Percentiles rank a stretch among this genome's conserved stretches.
Conservation (phyloP, 2,329 filamentous ascomycete genomes). For the Colletotrichum gloeosporioides region DNA sequence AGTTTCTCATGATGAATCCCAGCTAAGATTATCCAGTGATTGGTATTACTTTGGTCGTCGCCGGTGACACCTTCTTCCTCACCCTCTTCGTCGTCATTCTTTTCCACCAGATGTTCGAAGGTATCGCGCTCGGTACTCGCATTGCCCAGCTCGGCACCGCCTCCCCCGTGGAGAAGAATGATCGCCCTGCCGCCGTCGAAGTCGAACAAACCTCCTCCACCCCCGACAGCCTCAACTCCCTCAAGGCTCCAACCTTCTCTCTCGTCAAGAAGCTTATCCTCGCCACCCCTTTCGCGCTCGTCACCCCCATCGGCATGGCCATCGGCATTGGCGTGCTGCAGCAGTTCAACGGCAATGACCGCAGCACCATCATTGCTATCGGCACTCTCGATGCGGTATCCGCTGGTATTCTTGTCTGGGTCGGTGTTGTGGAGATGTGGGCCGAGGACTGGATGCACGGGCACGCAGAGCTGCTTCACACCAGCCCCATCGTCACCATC, state of each 20-base stretch:
- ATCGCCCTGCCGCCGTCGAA: background rate
- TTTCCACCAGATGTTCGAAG: slow-evolving; percentile 82
- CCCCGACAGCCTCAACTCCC: background rate
- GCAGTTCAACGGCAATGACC: slow-evolving; percentile 76
- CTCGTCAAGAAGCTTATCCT: slow-evolving; percentile 63
- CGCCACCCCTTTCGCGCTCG: slow-evolving; percentile 68
- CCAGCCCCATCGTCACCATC: slow-evolving; percentile 51
- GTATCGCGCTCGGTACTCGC: slow-evolving; percentile 73
- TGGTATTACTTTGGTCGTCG: slow-evolving; percentile 67
- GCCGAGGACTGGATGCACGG: slow-evolving; percentile 73
- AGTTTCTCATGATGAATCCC: background rate
- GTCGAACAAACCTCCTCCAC: slow-evolving; percentile 30
- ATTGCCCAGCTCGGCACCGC: slow-evolving; percentile 64
- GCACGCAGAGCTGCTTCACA: slow-evolving; percentile 54
- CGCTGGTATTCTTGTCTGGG: slow-evolving; percentile 80
- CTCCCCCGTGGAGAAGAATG: background rate
- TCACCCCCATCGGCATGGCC: slow-evolving; percentile 81
- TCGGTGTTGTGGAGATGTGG: slow-evolving; percentile 82
- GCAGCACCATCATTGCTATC: slow-evolving; percentile 71
- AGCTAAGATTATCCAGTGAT: slow-evolving; percentile 52
- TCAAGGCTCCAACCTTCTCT: slow-evolving; percentile 29
- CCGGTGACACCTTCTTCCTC: slow-evolving; percentile 60
- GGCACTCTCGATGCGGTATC: slow-evolving; percentile 77
- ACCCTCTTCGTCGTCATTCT: slow-evolving; percentile 72
- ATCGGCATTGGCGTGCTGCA: slow-evolving; percentile 77